phyloP scores from a whole-genome alignment of 257 asterid species.

The Solanum bulbocastanum region DNA sequence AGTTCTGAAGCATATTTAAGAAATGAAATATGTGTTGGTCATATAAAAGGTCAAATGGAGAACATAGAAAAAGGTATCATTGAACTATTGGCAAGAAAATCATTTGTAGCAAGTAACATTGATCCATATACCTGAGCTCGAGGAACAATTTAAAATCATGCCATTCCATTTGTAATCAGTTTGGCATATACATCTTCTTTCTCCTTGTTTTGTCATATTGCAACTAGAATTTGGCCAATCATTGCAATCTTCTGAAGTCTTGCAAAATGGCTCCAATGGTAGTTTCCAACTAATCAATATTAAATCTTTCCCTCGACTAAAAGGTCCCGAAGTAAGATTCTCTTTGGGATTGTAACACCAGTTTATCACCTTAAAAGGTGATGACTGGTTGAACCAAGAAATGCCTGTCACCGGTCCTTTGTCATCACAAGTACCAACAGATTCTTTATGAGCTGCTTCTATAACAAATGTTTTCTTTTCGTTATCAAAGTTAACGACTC shows the following conservation, averaged over 20 bases:
- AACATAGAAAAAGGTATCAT: background rate
- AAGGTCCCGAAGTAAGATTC: background rate
- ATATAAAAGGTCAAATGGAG: background rate
- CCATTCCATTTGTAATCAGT: conserved; percentile 13
- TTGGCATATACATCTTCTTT: conserved; percentile 14
- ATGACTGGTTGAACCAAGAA: background rate
- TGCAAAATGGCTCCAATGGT: conserved; percentile 18
- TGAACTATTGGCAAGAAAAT: background rate
- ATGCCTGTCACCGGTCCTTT: background rate
- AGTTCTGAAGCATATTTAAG: background rate
- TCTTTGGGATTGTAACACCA: background rate
- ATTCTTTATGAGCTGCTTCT: background rate
- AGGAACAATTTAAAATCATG: conserved; percentile 5
- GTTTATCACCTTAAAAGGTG: conserved; percentile 7
- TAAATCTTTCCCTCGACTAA: background rate
- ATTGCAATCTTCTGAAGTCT: background rate
- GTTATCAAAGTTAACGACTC: background rate
- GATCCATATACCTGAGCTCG: conserved; percentile 7
- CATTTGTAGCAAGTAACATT: background rate
- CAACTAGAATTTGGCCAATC: conserved; percentile 22
- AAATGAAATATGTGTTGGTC: background rate
- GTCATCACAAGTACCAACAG: conserved; percentile 1
- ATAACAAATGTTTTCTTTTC: background rate
- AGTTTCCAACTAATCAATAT: conserved; percentile 8
- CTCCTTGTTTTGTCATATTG: background rate